Conservation (phyloP, 139 green algal genomes). For the Tetradesmus lagerheimii region DNA sequence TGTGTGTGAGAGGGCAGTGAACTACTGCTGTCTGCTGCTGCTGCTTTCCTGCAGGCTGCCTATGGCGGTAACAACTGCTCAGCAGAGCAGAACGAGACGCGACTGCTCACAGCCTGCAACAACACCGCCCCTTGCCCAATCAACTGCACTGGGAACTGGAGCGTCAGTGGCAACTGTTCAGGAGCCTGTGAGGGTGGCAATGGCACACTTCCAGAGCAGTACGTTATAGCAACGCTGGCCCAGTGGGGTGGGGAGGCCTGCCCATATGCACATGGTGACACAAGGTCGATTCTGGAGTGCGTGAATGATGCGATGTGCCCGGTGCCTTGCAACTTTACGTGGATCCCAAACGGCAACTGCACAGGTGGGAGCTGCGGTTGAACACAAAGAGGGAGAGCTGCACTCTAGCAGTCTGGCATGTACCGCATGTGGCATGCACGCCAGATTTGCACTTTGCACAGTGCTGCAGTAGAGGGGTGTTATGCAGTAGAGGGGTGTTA, state of each 20-base stretch:
- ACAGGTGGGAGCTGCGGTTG: neutral
- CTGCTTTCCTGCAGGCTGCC: neutral
- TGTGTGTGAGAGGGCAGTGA: too few relatives aligned
- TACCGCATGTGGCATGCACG: too few relatives aligned
- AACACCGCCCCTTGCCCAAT: conserved; percentile 7
- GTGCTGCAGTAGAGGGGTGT: too few relatives aligned
- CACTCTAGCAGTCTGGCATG: too few relatives aligned
- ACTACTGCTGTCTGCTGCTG: too few relatives aligned
- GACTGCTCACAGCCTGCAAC: neutral
- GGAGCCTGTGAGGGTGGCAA: neutral
- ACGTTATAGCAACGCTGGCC: neutral
- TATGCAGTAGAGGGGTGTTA: too few relatives aligned
- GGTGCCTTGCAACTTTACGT: conserved; percentile 2
- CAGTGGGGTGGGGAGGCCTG: neutral
- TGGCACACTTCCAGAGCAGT: neutral
- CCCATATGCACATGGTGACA: neutral
- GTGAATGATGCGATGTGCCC: neutral
- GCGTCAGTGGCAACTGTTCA: neutral
- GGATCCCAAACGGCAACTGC: neutral
- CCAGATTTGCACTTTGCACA: too few relatives aligned
- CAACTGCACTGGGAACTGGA: neutral
- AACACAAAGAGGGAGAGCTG: too few relatives aligned
- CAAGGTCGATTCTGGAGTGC: neutral
- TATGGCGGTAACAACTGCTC: neutral
- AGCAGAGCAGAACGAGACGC: neutral